These are phyloP conservation scores for Panicum hallii DNA, from an alignment of 202 grass and related monocot species.

Conservation along the genomic window DNA sequence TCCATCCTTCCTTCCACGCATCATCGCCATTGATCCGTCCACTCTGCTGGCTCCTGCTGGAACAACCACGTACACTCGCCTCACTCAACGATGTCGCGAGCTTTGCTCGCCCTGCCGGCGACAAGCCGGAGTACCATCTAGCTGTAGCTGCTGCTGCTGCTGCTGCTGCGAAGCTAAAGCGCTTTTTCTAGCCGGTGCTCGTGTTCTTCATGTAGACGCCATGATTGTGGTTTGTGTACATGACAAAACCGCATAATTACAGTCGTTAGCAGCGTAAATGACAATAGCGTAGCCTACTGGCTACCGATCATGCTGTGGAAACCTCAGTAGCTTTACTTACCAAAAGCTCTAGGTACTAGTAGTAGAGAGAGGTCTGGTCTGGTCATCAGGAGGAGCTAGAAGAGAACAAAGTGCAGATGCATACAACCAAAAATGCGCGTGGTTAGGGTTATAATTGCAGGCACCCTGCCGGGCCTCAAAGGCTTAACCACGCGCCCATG, in stretches of 20 bases:
- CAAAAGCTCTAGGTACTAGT: not conserved
- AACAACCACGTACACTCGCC: not conserved
- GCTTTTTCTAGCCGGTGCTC: not conserved
- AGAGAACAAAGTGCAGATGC: not conserved
- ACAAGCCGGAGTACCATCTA: not conserved
- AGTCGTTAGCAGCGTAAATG: slow-evolving; percentile 6
- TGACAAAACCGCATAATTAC: slow-evolving; percentile 42
- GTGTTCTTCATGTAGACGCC: not conserved
- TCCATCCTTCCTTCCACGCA: not conserved
- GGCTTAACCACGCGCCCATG: not conserved
- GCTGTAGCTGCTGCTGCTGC: not conserved
- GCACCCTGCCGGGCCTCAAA: slow-evolving; percentile 15
- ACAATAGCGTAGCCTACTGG: slow-evolving; percentile 9
- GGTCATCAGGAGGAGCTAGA: not conserved
- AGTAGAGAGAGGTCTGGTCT: not conserved
- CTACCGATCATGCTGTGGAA: not conserved
- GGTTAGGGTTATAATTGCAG: slow-evolving; percentile 45
- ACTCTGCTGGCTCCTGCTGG: not conserved
- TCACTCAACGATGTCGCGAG: slow-evolving; percentile 27
- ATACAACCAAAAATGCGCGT: slow-evolving; percentile 9
- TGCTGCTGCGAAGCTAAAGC: not conserved
- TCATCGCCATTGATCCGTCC: slow-evolving; percentile 13
- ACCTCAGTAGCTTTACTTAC: slow-evolving; percentile 41
- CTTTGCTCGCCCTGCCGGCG: slow-evolving; percentile 42
- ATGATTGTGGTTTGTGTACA: slow-evolving; percentile 6